These are phyloP conservation scores for Gonium pectorale DNA, from an alignment of 139 green algal genomes.

Conservation along the genomic window DNA sequence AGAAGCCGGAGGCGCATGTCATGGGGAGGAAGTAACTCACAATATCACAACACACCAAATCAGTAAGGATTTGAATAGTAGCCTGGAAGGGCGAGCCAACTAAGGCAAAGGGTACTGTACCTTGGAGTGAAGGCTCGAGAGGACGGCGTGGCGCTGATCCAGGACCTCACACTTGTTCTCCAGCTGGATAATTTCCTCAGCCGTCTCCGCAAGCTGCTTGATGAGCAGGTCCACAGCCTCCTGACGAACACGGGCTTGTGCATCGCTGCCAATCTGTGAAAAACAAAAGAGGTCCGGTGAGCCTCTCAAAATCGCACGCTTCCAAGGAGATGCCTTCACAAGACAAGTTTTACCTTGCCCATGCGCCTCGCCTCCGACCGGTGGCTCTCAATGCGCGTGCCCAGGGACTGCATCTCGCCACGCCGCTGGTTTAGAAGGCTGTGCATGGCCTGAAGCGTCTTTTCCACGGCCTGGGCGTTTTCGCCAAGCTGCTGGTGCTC, in stretches of 20 bases:
- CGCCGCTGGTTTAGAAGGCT: not conserved
- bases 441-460: not conserved
- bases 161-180: not conserved
- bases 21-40: no score
- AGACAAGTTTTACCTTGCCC: not conserved
- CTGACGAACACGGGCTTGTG: constrained; percentile 9
- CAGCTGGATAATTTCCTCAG: not conserved
- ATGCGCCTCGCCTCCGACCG: not conserved
- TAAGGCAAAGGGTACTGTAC: no score
- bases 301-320: no score
- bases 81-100: no score
- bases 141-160: not conserved
- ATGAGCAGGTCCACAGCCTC: not conserved
- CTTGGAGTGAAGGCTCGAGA: constrained; percentile 25
- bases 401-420: constrained; percentile 12
- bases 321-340: not conserved
- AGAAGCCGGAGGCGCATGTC: no score
- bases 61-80: not conserved
- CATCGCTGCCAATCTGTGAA: constrained; percentile 10
- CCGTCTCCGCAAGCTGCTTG: not conserved
- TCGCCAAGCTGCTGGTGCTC: constrained; percentile 6
- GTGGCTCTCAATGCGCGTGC: not conserved
- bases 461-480: not conserved
- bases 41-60: no score
- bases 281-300: no score